phyloP scores from a whole-genome alignment of 2,329 filamentous ascomycete species.

The Exophiala lecanii-corni region DNA sequence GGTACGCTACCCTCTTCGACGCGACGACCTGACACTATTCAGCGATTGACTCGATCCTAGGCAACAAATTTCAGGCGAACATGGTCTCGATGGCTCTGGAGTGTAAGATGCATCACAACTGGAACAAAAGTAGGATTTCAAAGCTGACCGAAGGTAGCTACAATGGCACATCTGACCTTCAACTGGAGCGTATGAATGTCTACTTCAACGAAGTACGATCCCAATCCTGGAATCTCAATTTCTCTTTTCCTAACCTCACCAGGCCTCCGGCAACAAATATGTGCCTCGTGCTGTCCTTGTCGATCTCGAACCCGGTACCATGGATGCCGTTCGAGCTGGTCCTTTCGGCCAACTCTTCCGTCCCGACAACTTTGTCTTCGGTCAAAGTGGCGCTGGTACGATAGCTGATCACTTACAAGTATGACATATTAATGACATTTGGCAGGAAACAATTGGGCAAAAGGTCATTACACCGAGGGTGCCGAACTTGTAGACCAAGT shows the following conservation, averaged over 20 bases:
- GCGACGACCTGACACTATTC: constrained; percentile 13
- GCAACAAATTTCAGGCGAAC: constrained; percentile 83
- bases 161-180: constrained; percentile 96
- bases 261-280: constrained; percentile 98
- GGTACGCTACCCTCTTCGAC: constrained; percentile 51
- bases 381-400: constrained; percentile 89
- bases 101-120: too few relatives aligned
- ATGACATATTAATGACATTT: constrained; percentile 3
- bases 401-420: neutral
- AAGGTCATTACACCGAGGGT: constrained; percentile 99
- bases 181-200: constrained; percentile 99
- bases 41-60: constrained; percentile 43
- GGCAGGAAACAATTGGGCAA: constrained; percentile 92
- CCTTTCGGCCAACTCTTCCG: constrained; percentile 99
- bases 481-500: constrained; percentile 98
- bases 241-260: constrained; percentile 17
- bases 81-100: constrained; percentile 95
- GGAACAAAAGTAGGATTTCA: too few relatives aligned
- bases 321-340: constrained; percentile 97
- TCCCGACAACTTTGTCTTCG: constrained; percentile 99
- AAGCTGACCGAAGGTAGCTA: too few relatives aligned
- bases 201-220: constrained; percentile 86
- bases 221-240: neutral
- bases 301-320: constrained; percentile 98
- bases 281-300: constrained; percentile 98